phyloP scores from a whole-genome alignment of 495 filamentous ascomycete genomes.

The Neurospora sp. region DNA sequence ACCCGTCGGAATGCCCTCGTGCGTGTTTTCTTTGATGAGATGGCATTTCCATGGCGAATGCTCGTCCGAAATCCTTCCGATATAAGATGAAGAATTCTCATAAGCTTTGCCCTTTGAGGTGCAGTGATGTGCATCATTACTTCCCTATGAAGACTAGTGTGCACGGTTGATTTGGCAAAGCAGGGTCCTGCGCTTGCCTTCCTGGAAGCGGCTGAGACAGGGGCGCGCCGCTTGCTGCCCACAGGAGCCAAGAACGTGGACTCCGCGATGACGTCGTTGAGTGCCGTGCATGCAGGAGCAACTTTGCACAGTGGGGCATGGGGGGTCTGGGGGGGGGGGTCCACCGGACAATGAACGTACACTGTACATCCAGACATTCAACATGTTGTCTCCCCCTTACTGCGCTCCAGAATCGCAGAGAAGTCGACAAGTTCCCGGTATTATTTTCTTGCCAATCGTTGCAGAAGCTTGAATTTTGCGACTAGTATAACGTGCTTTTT shows the following conservation, averaged over 20 bases:
- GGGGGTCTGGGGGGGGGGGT: neutral
- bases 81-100: neutral
- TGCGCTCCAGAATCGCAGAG: neutral
- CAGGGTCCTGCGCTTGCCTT: neutral
- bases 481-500: neutral
- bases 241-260: neutral
- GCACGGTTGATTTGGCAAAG: neutral
- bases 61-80: neutral
- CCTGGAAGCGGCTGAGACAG: neutral
- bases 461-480: neutral
- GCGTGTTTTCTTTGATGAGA: neutral
- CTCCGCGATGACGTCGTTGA: conserved; percentile 5
- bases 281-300: neutral
- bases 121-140: neutral
- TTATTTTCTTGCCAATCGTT: neutral
- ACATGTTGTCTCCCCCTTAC: neutral
- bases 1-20: neutral
- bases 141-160: neutral
- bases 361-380: neutral
- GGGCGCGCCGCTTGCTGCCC: neutral
- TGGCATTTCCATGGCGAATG: neutral
- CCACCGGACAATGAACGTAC: neutral
- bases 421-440: neutral
- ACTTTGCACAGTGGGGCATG: neutral
- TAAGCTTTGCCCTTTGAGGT: neutral